Conservation (phyloP, 176 grass and related monocot genomes). For the Typha latifolia region DNA sequence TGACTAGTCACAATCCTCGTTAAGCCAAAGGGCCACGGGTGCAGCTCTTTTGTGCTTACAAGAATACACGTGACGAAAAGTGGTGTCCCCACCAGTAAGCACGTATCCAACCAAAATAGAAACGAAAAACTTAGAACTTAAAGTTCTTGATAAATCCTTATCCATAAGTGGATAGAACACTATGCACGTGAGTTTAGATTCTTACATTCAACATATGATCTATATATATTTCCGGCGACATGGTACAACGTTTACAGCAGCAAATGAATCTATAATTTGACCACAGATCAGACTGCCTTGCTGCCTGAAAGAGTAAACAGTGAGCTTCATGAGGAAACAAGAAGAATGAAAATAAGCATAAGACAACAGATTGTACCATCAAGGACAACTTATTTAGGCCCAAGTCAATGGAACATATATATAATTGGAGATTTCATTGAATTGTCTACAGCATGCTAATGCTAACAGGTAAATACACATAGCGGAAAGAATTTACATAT, state of each 20-base stretch:
- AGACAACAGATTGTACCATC: not conserved
- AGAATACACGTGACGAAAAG: too few relatives aligned
- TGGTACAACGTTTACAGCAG: slow-evolving; percentile 57
- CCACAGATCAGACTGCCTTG: slow-evolving; percentile 59
- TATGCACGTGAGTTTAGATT: slow-evolving; percentile 6
- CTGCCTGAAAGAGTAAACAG: slow-evolving; percentile 27
- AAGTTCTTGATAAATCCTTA: not conserved
- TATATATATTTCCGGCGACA: slow-evolving; percentile 37
- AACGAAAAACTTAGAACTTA: not conserved
- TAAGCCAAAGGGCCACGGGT: too few relatives aligned
- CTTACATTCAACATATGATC: slow-evolving; percentile 87
- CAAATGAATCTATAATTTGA: slow-evolving; percentile 78
- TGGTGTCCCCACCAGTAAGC: too few relatives aligned
- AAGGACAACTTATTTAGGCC: too few relatives aligned
- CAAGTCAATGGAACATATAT: not conserved
- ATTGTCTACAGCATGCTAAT: too few relatives aligned
- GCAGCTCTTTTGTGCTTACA: too few relatives aligned
- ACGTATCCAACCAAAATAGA: slow-evolving; percentile 6
- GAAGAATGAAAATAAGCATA: slow-evolving; percentile 1
- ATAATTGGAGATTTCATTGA: not conserved
- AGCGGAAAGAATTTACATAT: too few relatives aligned
- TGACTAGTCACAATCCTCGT: too few relatives aligned
- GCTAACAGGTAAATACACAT: not conserved
- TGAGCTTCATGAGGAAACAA: not conserved
- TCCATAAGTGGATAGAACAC: not conserved